Percentiles rank a stretch among this genome's conserved stretches.
Evolutionary conservation across 148 eudicot genomes (phyloP).

Genomic region (Chenopodium album): DNA sequence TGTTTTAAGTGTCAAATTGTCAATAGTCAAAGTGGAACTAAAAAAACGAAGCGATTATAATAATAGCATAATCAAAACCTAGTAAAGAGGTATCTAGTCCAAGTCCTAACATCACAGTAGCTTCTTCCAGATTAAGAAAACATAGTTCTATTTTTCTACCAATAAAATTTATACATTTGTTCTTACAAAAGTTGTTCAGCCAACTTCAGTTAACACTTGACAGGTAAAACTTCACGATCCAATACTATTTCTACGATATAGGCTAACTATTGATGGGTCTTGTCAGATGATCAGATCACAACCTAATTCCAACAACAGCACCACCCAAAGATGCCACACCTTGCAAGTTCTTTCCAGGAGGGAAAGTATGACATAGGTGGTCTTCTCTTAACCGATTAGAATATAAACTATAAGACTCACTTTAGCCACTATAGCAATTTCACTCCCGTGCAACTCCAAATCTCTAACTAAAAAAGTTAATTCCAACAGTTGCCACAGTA

Average conservation of each 20-base stretch:
- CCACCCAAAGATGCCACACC: not conserved
- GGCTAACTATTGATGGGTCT: not conserved
- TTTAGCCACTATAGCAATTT: not conserved
- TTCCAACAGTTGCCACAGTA: not conserved
- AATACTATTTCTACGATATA: not conserved
- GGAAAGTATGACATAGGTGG: not conserved
- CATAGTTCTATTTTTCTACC: not conserved
- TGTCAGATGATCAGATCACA: not conserved
- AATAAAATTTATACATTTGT: not conserved
- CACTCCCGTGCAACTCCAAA: not conserved
- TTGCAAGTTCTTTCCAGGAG: not conserved
- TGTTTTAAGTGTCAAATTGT: too few relatives aligned
- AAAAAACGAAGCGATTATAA: not conserved
- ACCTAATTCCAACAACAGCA: not conserved
- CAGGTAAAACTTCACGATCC: not conserved
- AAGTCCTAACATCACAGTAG: not conserved
- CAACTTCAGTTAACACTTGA: not conserved
- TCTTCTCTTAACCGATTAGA: not conserved
- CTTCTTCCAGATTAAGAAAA: not conserved
- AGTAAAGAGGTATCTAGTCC: not conserved
- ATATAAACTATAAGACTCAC: not conserved
- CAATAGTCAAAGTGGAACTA: too few relatives aligned
- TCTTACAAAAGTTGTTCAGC: not conserved
- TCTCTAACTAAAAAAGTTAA: not conserved
- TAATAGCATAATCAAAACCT: not conserved